Conservation (phyloP, 768 basidiomycete genomes). For the Psilocybe tampanensis region DNA sequence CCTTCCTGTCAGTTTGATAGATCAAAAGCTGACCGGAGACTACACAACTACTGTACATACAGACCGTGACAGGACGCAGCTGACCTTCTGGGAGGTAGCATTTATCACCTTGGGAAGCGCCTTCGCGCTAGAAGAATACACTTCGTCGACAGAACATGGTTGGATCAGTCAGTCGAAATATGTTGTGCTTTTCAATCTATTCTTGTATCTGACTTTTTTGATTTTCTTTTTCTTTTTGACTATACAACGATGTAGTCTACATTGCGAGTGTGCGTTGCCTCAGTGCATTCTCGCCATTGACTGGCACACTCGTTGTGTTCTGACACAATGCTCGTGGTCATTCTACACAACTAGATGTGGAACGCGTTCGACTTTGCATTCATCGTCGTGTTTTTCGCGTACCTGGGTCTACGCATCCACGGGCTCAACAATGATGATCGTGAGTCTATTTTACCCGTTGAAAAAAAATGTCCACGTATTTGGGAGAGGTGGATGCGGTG, state of each 20-base stretch:
- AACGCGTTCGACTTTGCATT: slow-evolving; percentile 86
- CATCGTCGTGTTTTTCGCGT: slow-evolving; percentile 67
- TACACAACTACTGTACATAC: too few species aligned
- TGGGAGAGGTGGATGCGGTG: too few species aligned
- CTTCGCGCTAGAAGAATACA: slow-evolving; percentile 86
- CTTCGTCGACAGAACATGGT: slow-evolving; percentile 83
- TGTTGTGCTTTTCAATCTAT: slow-evolving; percentile 4
- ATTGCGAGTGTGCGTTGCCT: slow-evolving; percentile 66
- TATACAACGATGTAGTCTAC: slow-evolving; percentile 53
- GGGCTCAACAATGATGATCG: slow-evolving; percentile 59
- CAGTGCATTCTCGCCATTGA: too few species aligned
- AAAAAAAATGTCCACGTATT: neutral
- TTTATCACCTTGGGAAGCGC: slow-evolving; percentile 80
- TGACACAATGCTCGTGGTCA: neutral
- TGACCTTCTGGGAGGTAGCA: slow-evolving; percentile 66
- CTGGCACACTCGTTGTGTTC: too few species aligned
- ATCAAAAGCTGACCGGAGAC: too few species aligned
- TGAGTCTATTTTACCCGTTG: slow-evolving; percentile 29
- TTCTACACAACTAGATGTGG: slow-evolving; percentile 68
- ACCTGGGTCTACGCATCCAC: slow-evolving; percentile 63
- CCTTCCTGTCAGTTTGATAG: too few species aligned
- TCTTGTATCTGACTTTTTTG: neutral
- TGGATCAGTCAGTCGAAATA: slow-evolving; percentile 78
- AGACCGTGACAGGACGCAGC: slow-evolving; percentile 35
- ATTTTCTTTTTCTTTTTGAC: neutral